Base-by-base conservation (phyloP, 2,329 filamentous ascomycete genomes). In the Colletotrichum navitas region DNA sequence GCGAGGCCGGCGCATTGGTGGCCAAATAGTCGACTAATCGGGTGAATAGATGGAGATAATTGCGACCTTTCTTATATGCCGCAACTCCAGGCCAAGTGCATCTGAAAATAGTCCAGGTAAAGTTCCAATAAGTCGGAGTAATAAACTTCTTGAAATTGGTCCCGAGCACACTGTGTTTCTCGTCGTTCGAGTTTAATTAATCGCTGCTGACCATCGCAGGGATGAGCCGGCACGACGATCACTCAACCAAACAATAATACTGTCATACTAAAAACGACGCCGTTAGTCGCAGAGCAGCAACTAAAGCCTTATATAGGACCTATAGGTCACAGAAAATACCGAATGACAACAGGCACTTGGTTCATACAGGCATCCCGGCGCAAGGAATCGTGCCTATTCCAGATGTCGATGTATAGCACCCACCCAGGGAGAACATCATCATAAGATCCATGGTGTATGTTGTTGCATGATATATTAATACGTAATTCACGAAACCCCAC, bases 101-200 rank as follows among this genome's bases (percentile, higher is more conserved):
- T 61, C n/a, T n/a, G 41, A n/a, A 26, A 68, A 63, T 39, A 41
- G 21, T 41, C 2, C 5, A 21, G 11, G 6, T 54, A 26, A 45
- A 6, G n/a, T 16, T 26, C 12, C 21, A 14, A 39, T n/a, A 24
- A 34, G 36, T 45, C 24, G 24, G 49, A 34, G 1, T 24, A 21
- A 61, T 26, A 54, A 54, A 47, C 12, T 29, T 39, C 2, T 29
- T 14, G 26, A 24, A 36, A 24, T 55, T 21, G 65, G 58, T 68
- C 68, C 14, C 26, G 45, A 8, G 34, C 41, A 63, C 29, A 63
- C 65, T 71, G 65, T 36, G 32, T 52, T 45, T 71, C 43, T 16
- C 36, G 58, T 59, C 56, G 58, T 29, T 41, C 43, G 2, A 3
- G 16, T 54, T 58, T 54, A 10, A 68, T 58, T 54, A 10, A 68